phyloP scores from a whole-genome alignment of 1,284 basidiomycete genomes.

The Ceratobasidium theobromae region DNA sequence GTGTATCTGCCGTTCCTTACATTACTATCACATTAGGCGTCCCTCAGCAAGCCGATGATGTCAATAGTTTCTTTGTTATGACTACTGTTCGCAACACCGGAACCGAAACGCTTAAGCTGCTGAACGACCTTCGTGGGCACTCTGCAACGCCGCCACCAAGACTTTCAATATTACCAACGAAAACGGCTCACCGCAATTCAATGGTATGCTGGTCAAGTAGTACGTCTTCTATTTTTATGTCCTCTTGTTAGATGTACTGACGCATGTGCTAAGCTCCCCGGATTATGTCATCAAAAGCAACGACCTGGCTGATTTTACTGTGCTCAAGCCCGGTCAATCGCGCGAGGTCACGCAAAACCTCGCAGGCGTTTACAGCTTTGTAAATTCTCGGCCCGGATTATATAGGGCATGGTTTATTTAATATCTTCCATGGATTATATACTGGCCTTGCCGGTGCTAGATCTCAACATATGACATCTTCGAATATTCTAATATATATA shows the following conservation, averaged over 20 bases:
- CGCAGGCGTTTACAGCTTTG: slow-evolving; percentile 5
- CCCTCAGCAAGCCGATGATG: too few relatives aligned
- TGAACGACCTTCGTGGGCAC: background rate
- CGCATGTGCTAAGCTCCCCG: background rate
- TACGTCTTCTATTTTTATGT: background rate
- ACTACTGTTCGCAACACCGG: background rate
- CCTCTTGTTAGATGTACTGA: background rate
- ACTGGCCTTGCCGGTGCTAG: background rate
- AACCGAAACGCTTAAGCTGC: background rate
- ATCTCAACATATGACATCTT: background rate
- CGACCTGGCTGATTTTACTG: background rate
- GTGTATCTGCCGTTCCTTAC: too few relatives aligned
- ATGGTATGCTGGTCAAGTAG: background rate
- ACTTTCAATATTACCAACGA: background rate
- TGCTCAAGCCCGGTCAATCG: background rate
- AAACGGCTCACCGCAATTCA: background rate
- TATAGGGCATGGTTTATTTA: background rate
- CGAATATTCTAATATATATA: too few relatives aligned
- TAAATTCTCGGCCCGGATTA: background rate
- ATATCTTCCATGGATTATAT: background rate
- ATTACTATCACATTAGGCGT: too few relatives aligned
- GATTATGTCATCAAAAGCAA: background rate
- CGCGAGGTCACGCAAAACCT: background rate
- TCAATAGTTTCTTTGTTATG: background rate
- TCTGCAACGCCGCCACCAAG: background rate